Conservation (phyloP, 768 basidiomycete species). For the Dacryopinax spathularia region DNA sequence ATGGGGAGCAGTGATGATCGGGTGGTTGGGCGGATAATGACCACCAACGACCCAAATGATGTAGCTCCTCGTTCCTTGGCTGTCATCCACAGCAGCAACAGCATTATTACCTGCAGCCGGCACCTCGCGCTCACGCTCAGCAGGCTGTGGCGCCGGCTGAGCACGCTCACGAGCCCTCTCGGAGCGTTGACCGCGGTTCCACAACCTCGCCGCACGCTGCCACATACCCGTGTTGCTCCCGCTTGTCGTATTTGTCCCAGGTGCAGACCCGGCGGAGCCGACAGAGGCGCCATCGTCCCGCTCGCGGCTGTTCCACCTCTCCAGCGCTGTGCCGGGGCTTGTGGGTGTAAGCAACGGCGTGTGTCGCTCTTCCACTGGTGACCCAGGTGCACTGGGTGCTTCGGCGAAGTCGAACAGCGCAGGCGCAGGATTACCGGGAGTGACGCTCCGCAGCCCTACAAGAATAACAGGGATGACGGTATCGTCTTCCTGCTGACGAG, state of each 20-base stretch:
- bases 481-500: not conserved
- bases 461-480: slow-evolving; percentile 70
- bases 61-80: slow-evolving; percentile 42
- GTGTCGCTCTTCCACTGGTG: not conserved
- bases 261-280: not conserved
- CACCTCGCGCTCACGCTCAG: not conserved
- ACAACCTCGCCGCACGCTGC: slow-evolving; percentile 46
- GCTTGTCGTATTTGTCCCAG: not conserved
- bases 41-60: slow-evolving; percentile 80
- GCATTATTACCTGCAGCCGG: slow-evolving; percentile 5
- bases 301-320: slow-evolving; percentile 6
- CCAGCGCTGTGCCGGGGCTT: slow-evolving; percentile 8
- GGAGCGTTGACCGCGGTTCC: slow-evolving; percentile 19
- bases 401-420: not conserved
- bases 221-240: slow-evolving; percentile 21
- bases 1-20: slow-evolving; percentile 47
- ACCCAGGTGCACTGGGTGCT: not conserved
- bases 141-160: slow-evolving; percentile 10
- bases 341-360: slow-evolving; percentile 15
- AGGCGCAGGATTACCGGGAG: slow-evolving; percentile 26
- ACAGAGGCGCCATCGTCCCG: slow-evolving; percentile 9
- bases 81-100: not conserved
- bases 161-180: not conserved
- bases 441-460: slow-evolving; percentile 66
- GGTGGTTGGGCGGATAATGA: slow-evolving; percentile 85